These are phyloP conservation scores for Fabrea salina DNA, from an alignment of 169 alveolate genomes.

Conservation along the genomic window DNA sequence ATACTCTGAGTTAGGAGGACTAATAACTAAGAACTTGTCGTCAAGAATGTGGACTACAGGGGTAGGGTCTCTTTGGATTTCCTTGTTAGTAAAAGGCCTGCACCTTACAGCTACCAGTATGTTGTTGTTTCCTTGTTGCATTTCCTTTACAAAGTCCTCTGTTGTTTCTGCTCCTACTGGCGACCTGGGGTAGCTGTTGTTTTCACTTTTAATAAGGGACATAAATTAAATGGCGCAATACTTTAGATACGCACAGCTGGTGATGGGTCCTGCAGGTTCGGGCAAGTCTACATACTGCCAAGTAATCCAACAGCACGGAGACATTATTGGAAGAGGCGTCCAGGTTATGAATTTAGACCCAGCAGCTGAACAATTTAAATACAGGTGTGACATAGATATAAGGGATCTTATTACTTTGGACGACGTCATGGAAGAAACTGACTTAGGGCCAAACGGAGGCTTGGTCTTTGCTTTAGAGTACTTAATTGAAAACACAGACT, in stretches of 20 bases:
- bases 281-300: slow-evolving; percentile 97
- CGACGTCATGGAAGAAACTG: slow-evolving; percentile 90
- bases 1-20: slow-evolving; percentile 54
- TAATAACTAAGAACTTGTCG: slow-evolving; percentile 58
- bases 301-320: slow-evolving; percentile 89
- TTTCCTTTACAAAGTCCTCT: background rate
- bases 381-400: slow-evolving; percentile 90
- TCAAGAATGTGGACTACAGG: slow-evolving; percentile 65
- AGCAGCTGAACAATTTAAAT: slow-evolving; percentile 93
- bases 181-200: too few relatives aligned
- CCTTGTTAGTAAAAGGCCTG: slow-evolving; percentile 75
- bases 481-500: slow-evolving; percentile 87
- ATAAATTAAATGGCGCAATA: slow-evolving; percentile 30
- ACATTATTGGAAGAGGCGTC: slow-evolving; percentile 82
- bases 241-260: slow-evolving; percentile 90
- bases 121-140: slow-evolving; percentile 19
- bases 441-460: slow-evolving; percentile 97
- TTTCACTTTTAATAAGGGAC: too few relatives aligned
- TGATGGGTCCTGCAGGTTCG: slow-evolving; percentile 98
- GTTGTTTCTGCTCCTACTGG: too few relatives aligned
- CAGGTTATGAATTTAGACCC: slow-evolving; percentile 96
- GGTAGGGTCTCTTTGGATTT: slow-evolving; percentile 50
- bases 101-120: slow-evolving; percentile 75
- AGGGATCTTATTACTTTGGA: slow-evolving; percentile 93
- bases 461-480: slow-evolving; percentile 94